Base-by-base conservation (phyloP, 139 green algal genomes). In the Limnomonas spitsbergensis region DNA sequence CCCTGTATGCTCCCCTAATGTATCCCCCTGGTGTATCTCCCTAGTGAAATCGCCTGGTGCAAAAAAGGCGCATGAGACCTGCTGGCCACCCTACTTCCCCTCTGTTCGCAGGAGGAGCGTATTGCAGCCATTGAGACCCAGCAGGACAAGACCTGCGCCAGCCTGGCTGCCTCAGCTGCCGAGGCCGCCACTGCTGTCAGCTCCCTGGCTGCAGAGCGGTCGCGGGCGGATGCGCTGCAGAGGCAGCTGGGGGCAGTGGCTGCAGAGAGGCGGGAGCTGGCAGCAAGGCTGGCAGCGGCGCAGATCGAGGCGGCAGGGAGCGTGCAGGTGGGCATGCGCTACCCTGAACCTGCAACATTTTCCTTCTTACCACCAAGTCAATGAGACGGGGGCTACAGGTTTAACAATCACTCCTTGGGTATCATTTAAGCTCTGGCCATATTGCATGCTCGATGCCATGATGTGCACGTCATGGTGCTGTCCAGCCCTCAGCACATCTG, bases 251-350 rank as follows among this genome's bases (percentile, higher is more conserved):
- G 34, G 4, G 53, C 27, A 0, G 42, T 66, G 31, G 79, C 70
- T 32, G 79, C 76, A 1, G 84, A 87, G 53, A 27, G 38, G 6
- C 66, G 72, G 66, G 66, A 75, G 75, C 71, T 86, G 38, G 52
- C 56, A 36, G 53, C 80, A 36, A 69, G 68, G 61, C 73, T 75
- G n/a, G 68, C 76, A 1, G 75, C 80, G 0, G 77, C 84, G 1
- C 77, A 84, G 38, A 69, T 86, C 52, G 82, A 88, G 40, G 56
- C 78, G 2, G 74, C 82, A 1, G 69, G 32, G 38, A 29, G 7
- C 68, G 7, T 37, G 9, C 61, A 39, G 61, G 27, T 72, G 61
- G 26, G 61, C 26, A 72, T 14, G 47, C 47, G 20, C 14, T 20
- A 14, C 47, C 20, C 47, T 61, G 14, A 29, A 20, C 47, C 47